Base-by-base conservation (phyloP, 1,284 basidiomycete genomes). In the Thecaphora frezii region DNA sequence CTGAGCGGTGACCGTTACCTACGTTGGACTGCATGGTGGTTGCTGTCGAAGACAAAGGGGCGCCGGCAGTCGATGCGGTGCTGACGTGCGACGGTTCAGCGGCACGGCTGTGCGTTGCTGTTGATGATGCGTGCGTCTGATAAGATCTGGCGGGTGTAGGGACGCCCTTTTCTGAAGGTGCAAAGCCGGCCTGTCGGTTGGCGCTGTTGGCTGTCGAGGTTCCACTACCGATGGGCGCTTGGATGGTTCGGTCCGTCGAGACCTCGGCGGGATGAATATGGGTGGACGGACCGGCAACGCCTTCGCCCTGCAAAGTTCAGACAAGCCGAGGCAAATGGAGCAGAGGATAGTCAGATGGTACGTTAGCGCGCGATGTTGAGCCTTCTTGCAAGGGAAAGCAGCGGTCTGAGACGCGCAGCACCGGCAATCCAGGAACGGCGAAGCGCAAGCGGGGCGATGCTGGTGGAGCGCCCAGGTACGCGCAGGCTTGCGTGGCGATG, bases 301-400 rank as follows among this genome's bases (percentile, higher is more conserved):
- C 45, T 25, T 64, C 61, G 44, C 25, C 54, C 54, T 64, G 48
- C n/a, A n/a, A n/a, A n/a, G n/a, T n/a, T n/a, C n/a, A n/a, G n/a
- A n/a, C n/a, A n/a, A n/a, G n/a, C n/a, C n/a, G n/a, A n/a, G n/a
- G n/a, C n/a, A n/a, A n/a, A n/a, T n/a, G n/a, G n/a, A n/a, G n/a
- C n/a, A n/a, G n/a, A n/a, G n/a, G n/a, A n/a, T n/a, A n/a, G n/a
- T n/a, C n/a, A n/a, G n/a, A n/a, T n/a, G n/a, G n/a, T n/a, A n/a
- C n/a, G n/a, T n/a, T n/a, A n/a, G n/a, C n/a, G n/a, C n/a, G n/a
- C n/a, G n/a, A n/a, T n/a, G n/a, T n/a, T n/a, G n/a, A n/a, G n/a
- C n/a, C n/a, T n/a, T n/a, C n/a, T n/a, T n/a, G n/a, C n/a, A n/a
- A n/a, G n/a, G n/a, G n/a, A n/a, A n/a, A n/a, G n/a, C n/a, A n/a